phyloP scores from a whole-genome alignment of 306 rosid genomes.

The Hippophae gyantsensis region DNA sequence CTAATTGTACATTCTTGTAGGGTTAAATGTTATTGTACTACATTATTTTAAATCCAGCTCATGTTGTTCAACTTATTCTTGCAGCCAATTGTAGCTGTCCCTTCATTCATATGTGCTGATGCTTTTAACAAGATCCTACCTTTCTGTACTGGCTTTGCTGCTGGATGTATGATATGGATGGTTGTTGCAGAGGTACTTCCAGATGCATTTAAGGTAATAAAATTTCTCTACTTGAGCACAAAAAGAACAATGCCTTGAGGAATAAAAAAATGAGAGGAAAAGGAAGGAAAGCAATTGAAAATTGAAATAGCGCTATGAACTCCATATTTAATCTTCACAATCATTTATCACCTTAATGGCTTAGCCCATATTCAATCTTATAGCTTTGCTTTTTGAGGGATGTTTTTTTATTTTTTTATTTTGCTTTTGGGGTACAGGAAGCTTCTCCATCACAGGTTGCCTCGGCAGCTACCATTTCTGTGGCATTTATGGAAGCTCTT shows the following conservation, averaged over 20 bases:
- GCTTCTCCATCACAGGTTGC: conserved; percentile 96
- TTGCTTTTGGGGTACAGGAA: conserved; percentile 46
- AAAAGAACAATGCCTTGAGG: no score
- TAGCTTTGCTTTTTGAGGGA: conserved; percentile 12
- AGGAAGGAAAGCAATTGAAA: not conserved
- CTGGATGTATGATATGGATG: conserved; percentile 99
- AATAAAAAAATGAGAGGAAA: not conserved
- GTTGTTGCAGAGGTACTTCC: conserved; percentile 98
- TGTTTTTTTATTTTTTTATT: not conserved
- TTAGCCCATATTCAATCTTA: conserved; percentile 2
- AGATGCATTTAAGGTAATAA: conserved; percentile 86
- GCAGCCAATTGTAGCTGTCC: conserved; percentile 99
- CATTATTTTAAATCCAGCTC: conserved; percentile 11
- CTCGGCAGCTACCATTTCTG: conserved; percentile 85
- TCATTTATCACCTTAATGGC: not conserved
- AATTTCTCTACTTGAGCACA: no score
- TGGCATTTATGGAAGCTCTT: conserved; percentile 98
- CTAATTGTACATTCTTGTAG: no score
- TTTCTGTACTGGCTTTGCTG: conserved; percentile 97
- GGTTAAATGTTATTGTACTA: no score
- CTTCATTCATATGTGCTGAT: conserved; percentile 94
- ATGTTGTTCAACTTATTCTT: conserved; percentile 15
- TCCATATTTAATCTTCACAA: not conserved
- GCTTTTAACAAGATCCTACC: conserved; percentile 94
- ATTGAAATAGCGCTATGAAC: not conserved